These are phyloP conservation scores for Eragrostis nindensis DNA, from an alignment of 176 grass and related monocot genomes.

Conservation along the genomic window DNA sequence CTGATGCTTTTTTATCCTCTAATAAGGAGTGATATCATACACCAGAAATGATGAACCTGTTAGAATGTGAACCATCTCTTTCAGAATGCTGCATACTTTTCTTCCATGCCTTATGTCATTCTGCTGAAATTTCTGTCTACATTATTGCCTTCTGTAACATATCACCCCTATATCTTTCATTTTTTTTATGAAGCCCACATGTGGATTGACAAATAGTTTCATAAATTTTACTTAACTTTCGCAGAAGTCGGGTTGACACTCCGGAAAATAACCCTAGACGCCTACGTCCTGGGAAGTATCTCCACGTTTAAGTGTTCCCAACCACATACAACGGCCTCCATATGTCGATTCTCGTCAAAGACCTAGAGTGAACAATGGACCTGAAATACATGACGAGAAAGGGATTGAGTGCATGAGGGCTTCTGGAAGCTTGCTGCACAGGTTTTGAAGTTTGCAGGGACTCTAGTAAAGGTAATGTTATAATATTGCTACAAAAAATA, in stretches of 20 bases:
- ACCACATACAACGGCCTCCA: conserved; percentile 78
- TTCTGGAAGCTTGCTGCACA: conserved; percentile 88
- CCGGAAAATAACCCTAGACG: conserved; percentile 60
- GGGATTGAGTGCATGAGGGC: conserved; percentile 93
- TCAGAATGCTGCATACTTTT: neutral
- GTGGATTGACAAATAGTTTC: conserved; percentile 11
- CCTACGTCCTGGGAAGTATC: conserved; percentile 78
- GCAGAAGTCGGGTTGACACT: conserved; percentile 61
- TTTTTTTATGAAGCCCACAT: conserved; percentile 3
- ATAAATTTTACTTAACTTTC: conserved; percentile 27
- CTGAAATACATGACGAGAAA: conserved; percentile 83
- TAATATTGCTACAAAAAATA: conserved; percentile 27
- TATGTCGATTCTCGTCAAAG: conserved; percentile 68
- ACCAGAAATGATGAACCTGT: neutral
- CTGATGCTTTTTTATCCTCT: neutral
- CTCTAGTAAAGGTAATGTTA: conserved; percentile 82
- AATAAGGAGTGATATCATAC: neutral
- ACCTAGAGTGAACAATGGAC: conserved; percentile 59
- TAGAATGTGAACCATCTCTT: neutral
- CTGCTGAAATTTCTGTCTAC: neutral
- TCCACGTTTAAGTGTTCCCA: conserved; percentile 75
- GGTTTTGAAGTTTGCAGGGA: conserved; percentile 86
- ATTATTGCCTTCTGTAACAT: conserved; percentile 25
- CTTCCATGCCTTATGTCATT: neutral
- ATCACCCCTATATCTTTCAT: too few species aligned